Base-by-base conservation (phyloP, 345 rosid genomes). In the Eutrema yunnanense region DNA sequence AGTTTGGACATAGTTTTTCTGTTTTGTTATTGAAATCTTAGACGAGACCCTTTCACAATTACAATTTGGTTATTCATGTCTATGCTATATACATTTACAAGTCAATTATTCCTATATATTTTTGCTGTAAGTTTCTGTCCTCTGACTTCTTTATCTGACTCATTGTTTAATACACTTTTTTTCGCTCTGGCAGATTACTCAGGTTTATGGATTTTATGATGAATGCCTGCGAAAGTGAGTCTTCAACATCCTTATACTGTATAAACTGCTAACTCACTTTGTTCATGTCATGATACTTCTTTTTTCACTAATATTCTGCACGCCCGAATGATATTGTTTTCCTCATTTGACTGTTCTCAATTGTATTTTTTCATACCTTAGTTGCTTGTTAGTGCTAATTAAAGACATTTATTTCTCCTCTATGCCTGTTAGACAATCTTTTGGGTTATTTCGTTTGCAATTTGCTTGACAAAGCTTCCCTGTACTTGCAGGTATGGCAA, bases 141-240 rank as follows among this genome's bases (percentile, higher is more conserved):
- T 33, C 29, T 27, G n/a, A 41, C 8, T 13, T 47, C 9, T 62
- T 30, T 27, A 53, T 44, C 57, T 64, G 70, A 40, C 79, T 79
- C 50, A 76, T 72, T 67, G 72, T 74, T 78, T 72, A 30, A 40
- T 62, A 53, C 67, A 52, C 16, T 58, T 40, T 70, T 46, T 50
- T 53, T 44, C 19, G 36, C 42, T 48, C 55, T 85, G 77, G 73
- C 96, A 95, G 99, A 95, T 95, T 60, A 95, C 99, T 76, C 99
- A 95, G 79, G 99, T 95, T 75, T 95, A 95, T 81, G 99, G 99
- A 62, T 95, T 95, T 81, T 95, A 95, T 71, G 99, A 95, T 52
- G 99, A 95, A 80, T 95, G 99, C 65, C 86, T 95, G 66, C 85
- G 99, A 65, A 95, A 95, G 99, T 95, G 81, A 92, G 99, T 92